These are phyloP conservation scores for Botrytis byssoidea DNA, from an alignment of 2,329 filamentous ascomycete species.

Conservation along the genomic window DNA sequence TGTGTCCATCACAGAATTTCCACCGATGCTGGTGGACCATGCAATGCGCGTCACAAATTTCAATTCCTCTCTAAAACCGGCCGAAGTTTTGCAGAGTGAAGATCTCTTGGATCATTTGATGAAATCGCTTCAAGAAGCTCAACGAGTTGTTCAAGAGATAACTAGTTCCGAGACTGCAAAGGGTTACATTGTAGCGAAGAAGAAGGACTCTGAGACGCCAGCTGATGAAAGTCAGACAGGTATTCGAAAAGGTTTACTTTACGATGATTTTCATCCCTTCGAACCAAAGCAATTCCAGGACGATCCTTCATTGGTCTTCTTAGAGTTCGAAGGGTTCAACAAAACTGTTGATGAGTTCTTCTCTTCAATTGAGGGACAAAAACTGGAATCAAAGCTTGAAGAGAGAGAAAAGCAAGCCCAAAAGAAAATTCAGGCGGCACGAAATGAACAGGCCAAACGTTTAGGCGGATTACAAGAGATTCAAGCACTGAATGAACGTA, in stretches of 20 bases:
- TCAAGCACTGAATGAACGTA: slow-evolving; percentile 80
- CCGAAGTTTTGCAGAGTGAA: slow-evolving; percentile 68
- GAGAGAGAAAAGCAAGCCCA: slow-evolving; percentile 81
- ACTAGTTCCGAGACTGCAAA: slow-evolving; percentile 63
- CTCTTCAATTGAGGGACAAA: slow-evolving; percentile 92
- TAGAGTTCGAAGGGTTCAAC: slow-evolving; percentile 84
- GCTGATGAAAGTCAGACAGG: slow-evolving; percentile 39
- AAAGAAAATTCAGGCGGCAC: slow-evolving; percentile 81
- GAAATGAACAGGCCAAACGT: slow-evolving; percentile 78
- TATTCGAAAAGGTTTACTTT: slow-evolving; percentile 56
- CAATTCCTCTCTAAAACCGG: slow-evolving; percentile 64
- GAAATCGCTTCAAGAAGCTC: slow-evolving; percentile 66
- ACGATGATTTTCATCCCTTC: slow-evolving; percentile 96
- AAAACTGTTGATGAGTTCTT: slow-evolving; percentile 95
- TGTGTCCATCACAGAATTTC: slow-evolving; percentile 81
- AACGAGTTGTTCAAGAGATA: slow-evolving; percentile 66
- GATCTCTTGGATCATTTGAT: slow-evolving; percentile 65
- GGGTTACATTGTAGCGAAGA: slow-evolving; percentile 85
- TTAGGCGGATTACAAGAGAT: slow-evolving; percentile 79
- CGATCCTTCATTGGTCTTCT: slow-evolving; percentile 62
- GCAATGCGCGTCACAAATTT: slow-evolving; percentile 69
- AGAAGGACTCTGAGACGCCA: slow-evolving; percentile 41
- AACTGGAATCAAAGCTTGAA: slow-evolving; percentile 75
- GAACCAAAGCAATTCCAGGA: slow-evolving; percentile 74
- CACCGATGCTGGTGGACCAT: slow-evolving; percentile 85